Evolutionary conservation across 1,284 basidiomycete species (phyloP).

Genomic region (Boletus sp.): DNA sequence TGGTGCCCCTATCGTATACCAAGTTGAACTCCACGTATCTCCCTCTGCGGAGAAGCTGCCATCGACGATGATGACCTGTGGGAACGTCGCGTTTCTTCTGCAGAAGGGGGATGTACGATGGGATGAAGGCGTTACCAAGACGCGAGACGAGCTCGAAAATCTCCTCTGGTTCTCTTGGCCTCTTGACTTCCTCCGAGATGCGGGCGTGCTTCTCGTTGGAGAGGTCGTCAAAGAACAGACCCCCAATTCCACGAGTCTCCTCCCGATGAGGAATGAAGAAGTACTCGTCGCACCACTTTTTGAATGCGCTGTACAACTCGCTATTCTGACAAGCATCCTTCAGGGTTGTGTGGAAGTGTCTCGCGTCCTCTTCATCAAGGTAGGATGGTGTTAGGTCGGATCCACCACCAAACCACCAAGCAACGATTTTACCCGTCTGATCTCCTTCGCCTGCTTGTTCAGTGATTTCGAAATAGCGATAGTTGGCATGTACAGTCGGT

Average conservation of each 20-base stretch:
- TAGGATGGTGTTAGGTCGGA: conserved; percentile 95
- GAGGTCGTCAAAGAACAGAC: conserved; percentile 96
- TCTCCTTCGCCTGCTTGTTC: conserved; percentile 43
- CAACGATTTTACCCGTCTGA: conserved; percentile 50
- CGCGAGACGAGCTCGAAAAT: conserved; percentile 76
- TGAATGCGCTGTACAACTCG: conserved; percentile 79
- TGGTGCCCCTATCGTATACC: conserved; percentile 83
- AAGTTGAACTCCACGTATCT: conserved; percentile 96
- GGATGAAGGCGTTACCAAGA: conserved; percentile 79
- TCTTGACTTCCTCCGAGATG: conserved; percentile 48
- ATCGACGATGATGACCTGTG: conserved; percentile 71
- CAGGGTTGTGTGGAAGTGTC: conserved; percentile 83
- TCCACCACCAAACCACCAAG: conserved; percentile 99
- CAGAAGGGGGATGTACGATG: conserved; percentile 86
- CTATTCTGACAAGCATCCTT: conserved; percentile 78
- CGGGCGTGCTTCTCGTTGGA: conserved; percentile 57
- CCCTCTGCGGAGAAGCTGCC: conserved; percentile 89
- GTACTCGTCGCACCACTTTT: conserved; percentile 98
- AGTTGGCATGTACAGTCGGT: conserved; percentile 96
- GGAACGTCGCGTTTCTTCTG: conserved; percentile 55
- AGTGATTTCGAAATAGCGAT: conserved; percentile 94
- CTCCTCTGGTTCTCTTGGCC: conserved; percentile 57
- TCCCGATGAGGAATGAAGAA: conserved; percentile 93
- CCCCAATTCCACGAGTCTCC: conserved; percentile 90
- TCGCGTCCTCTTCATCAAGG: conserved; percentile 84